A percentile compares a stretch with the other conserved stretches of the same genome.
phyloP scores from a whole-genome alignment of 2,329 filamentous ascomycete species.

The Trichoderma lentiforme region DNA sequence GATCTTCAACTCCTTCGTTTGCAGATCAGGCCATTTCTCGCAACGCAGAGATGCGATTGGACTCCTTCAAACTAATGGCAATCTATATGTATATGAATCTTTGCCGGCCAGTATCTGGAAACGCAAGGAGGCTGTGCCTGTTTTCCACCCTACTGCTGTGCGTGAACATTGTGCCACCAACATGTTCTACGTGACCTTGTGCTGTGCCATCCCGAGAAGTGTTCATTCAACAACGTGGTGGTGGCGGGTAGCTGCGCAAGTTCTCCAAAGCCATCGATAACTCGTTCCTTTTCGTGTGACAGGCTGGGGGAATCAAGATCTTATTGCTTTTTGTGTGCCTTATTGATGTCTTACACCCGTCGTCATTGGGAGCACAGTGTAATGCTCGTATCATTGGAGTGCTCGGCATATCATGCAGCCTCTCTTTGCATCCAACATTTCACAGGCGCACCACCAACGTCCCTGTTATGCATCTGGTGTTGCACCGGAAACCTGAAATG shows the following conservation, averaged over 20 bases:
- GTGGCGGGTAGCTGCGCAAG: slow-evolving; percentile 1
- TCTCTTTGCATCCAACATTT: background rate
- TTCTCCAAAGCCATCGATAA: background rate
- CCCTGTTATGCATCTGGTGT: background rate
- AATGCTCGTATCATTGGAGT: slow-evolving; percentile 6
- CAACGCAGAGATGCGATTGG: background rate
- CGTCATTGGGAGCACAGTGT: slow-evolving; percentile 3
- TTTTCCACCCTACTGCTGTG: background rate
- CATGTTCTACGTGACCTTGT: background rate
- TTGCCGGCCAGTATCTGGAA: background rate
- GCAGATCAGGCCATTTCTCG: background rate
- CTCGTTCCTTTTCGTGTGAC: background rate
- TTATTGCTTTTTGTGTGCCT: slow-evolving; percentile 2
- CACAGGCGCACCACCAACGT: background rate
- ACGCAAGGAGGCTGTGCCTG: background rate
- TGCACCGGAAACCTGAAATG: background rate
- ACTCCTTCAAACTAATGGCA: background rate
- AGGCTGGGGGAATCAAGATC: slow-evolving; percentile 8
- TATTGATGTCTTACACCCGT: background rate
- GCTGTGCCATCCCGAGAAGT: slow-evolving; percentile 3
- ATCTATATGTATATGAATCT: background rate
- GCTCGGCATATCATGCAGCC: background rate
- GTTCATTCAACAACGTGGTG: slow-evolving; percentile 14
- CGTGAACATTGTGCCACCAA: background rate
- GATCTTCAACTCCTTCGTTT: background rate